phyloP scores from a whole-genome alignment of 1,139 yeast genomes.

The Suhomyces panamericanus region DNA sequence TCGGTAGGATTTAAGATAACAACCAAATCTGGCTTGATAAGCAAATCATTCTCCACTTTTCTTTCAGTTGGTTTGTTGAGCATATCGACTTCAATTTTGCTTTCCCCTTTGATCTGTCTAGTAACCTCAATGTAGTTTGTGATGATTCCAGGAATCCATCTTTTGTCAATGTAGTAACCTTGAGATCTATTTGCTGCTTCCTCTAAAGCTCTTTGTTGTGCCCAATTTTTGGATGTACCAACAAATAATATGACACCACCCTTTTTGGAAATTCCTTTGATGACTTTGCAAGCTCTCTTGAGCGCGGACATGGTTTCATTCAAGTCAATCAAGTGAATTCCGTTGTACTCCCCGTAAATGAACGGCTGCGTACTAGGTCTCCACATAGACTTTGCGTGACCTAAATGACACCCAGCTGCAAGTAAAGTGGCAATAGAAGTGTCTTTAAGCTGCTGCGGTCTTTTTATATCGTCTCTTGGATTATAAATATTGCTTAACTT shows the following conservation, averaged over 20 bases:
- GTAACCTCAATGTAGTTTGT: conserved; percentile 83
- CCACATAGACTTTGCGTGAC: conserved; percentile 80
- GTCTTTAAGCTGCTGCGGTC: conserved; percentile 58
- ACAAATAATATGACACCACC: conserved; percentile 86
- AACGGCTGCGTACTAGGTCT: conserved; percentile 87
- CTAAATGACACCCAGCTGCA: conserved; percentile 94
- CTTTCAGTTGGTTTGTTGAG: conserved; percentile 54
- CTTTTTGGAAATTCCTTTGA: conserved; percentile 74
- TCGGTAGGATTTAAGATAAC: conserved; percentile 87
- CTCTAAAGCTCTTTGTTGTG: conserved; percentile 69
- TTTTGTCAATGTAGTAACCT: conserved; percentile 78
- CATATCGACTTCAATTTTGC: conserved; percentile 46
- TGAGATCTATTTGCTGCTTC: conserved; percentile 75
- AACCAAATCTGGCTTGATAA: conserved; percentile 84
- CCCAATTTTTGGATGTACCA: conserved; percentile 74
- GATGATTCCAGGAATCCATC: conserved; percentile 95
- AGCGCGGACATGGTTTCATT: conserved; percentile 76
- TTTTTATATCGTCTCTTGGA: conserved; percentile 65
- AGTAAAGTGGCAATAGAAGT: conserved; percentile 66
- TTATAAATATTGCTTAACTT: conserved; percentile 59
- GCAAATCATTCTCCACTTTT: conserved; percentile 45
- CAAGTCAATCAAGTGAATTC: conserved; percentile 84
- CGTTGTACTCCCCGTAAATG: conserved; percentile 84
- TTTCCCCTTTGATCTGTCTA: conserved; percentile 68
- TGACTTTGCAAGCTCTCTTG: conserved; percentile 77